Evolutionary conservation across 768 basidiomycete genomes (phyloP).

Genomic region (Lactifluus echinatus): DNA sequence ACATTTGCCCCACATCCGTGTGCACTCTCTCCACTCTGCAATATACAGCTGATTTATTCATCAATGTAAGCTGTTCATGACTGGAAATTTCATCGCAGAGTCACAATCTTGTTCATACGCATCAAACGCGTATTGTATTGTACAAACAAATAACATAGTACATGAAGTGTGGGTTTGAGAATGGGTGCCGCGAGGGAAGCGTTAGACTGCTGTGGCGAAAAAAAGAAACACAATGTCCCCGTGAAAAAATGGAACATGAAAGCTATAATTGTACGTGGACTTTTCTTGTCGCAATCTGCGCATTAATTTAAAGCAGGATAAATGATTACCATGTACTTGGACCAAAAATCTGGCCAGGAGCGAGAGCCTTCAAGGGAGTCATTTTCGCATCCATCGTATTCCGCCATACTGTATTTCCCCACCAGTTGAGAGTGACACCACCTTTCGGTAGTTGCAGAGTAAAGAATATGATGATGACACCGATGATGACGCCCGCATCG

Average conservation of each 20-base stretch:
- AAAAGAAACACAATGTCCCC: neutral
- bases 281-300: neutral
- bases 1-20: too few species aligned
- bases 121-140: neutral
- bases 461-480: slow-evolving; percentile 60
- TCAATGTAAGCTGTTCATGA: too few species aligned
- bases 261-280: neutral
- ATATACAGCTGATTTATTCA: too few species aligned
- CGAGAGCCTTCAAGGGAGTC: slow-evolving; percentile 41
- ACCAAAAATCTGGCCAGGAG: slow-evolving; percentile 48
- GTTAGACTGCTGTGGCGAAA: neutral
- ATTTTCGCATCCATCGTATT: slow-evolving; percentile 65
- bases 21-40: too few species aligned
- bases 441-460: slow-evolving; percentile 46
- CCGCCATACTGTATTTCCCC: slow-evolving; percentile 71
- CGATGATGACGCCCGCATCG: slow-evolving; percentile 56
- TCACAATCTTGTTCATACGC: neutral
- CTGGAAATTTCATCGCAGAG: neutral
- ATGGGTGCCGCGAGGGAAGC: neutral
- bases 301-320: too few species aligned
- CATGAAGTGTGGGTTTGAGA: neutral
- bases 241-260: neutral
- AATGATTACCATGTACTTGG: slow-evolving; percentile 29
- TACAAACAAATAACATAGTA: slow-evolving; percentile 14
- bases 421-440: slow-evolving; percentile 54